These are phyloP conservation scores for Aspergillus terreus DNA, from an alignment of 2,329 filamentous ascomycete species.

Conservation along the genomic window DNA sequence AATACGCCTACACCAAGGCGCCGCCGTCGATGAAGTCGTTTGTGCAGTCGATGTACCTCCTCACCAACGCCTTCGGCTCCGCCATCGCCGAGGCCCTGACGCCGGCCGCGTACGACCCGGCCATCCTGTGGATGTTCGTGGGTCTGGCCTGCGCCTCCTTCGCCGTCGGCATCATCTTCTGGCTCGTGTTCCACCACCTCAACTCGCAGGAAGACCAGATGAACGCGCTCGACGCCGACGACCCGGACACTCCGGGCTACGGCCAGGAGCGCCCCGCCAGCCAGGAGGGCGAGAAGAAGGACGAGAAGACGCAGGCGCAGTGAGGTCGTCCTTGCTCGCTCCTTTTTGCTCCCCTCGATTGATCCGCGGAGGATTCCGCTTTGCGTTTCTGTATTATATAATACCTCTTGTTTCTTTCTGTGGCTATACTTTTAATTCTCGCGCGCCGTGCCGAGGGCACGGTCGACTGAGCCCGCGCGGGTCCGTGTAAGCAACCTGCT, in stretches of 20 bases:
- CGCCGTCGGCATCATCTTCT: slow-evolving; percentile 53
- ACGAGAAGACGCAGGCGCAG: slow-evolving; percentile 5
- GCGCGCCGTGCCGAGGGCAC: background rate
- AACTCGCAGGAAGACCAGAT: slow-evolving; percentile 49
- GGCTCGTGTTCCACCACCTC: slow-evolving; percentile 46
- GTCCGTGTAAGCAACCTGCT: slow-evolving; percentile 7
- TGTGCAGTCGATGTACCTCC: slow-evolving; percentile 54
- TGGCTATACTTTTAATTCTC: background rate
- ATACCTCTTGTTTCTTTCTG: background rate
- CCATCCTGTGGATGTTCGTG: slow-evolving; percentile 64
- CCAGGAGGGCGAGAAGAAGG: background rate
- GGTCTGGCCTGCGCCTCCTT: slow-evolving; percentile 52
- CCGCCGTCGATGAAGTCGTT: slow-evolving; percentile 65
- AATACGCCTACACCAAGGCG: slow-evolving; percentile 72
- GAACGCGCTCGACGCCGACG: slow-evolving; percentile 46
- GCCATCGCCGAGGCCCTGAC: slow-evolving; percentile 61
- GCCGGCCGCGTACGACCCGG: slow-evolving; percentile 59
- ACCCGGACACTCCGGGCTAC: slow-evolving; percentile 20
- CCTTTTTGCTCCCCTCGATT: background rate
- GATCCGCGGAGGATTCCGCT: background rate
- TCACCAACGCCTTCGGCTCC: slow-evolving; percentile 57
- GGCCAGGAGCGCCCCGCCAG: background rate
- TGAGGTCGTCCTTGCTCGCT: background rate
- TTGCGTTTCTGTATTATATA: slow-evolving; percentile 1
- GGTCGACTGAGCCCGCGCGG: slow-evolving; percentile 8